phyloP scores from a whole-genome alignment of 176 grass and related monocot genomes.

The Oryza rufipogon region DNA sequence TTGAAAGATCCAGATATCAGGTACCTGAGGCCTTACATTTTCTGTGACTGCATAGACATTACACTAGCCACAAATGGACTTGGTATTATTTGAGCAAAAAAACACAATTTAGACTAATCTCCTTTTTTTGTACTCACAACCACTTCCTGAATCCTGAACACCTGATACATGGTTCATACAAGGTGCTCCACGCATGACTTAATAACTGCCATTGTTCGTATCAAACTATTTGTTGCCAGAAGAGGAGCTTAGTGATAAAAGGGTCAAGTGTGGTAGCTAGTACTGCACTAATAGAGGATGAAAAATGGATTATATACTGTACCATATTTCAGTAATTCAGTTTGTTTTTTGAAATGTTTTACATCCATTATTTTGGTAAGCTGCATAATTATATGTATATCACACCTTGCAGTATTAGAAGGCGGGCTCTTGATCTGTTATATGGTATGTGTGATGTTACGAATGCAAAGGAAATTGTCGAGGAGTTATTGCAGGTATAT shows the following conservation, averaged over 20 bases:
- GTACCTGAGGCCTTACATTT: conserved; percentile 36
- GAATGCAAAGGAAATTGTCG: conserved; percentile 98
- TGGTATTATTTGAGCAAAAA: background rate
- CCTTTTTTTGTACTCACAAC: too few relatives aligned
- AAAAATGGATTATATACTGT: conserved; percentile 15
- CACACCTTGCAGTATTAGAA: conserved; percentile 82
- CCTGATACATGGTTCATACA: background rate
- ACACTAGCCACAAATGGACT: background rate
- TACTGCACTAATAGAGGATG: conserved; percentile 13
- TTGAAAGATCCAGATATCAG: conserved; percentile 99
- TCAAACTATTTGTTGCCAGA: background rate
- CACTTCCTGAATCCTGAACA: too few relatives aligned
- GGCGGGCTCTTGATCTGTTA: conserved; percentile 93
- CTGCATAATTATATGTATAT: conserved; percentile 30
- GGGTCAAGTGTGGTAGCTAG: background rate
- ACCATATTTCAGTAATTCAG: background rate
- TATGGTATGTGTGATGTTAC: conserved; percentile 99
- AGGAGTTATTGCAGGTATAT: conserved; percentile 96
- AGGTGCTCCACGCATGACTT: background rate
- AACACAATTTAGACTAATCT: background rate
- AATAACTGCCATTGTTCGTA: background rate
- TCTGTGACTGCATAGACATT: conserved; percentile 11
- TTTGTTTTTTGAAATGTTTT: background rate
- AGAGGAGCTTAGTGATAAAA: conserved; percentile 11
- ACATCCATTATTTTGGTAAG: background rate